Evolutionary conservation across 768 basidiomycete genomes (phyloP).

Genomic region (Phanerodontia chrysosporium): DNA sequence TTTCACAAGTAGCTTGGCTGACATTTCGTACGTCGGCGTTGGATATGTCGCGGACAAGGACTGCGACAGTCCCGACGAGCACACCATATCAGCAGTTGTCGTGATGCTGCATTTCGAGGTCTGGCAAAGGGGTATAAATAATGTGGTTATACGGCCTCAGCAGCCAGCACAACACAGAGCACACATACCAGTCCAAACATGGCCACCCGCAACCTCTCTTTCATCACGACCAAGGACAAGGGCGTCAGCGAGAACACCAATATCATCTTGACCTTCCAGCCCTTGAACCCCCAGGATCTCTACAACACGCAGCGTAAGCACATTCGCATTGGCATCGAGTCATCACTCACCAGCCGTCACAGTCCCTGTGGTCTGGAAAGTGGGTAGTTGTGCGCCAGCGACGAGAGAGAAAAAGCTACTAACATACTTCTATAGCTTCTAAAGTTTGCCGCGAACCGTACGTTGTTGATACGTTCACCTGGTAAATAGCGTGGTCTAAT

Average conservation of each 20-base stretch:
- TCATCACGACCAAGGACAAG: not conserved
- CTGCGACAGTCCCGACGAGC: too few relatives aligned
- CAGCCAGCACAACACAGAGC: too few relatives aligned
- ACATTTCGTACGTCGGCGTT: too few relatives aligned
- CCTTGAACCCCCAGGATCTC: not conserved
- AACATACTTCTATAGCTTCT: not conserved
- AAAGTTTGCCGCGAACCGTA: not conserved
- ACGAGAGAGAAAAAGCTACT: not conserved
- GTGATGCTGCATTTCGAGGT: too few relatives aligned
- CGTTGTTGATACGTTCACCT: too few relatives aligned
- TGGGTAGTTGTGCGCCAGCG: not conserved
- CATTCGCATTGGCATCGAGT: not conserved
- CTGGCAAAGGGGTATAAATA: too few relatives aligned
- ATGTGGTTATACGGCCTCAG: too few relatives aligned
- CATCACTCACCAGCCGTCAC: not conserved
- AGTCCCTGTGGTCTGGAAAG: not conserved
- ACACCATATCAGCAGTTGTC: too few relatives aligned
- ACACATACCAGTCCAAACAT: too few relatives aligned
- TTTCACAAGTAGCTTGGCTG: too few relatives aligned
- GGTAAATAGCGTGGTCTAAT: not conserved
- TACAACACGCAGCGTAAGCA: not conserved
- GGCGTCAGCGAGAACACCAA: not conserved
- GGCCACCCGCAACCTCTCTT: not conserved
- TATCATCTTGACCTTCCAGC: not conserved
- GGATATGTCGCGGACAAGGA: too few relatives aligned